These are phyloP conservation scores for Aegilops tauschii DNA, from an alignment of 176 grass and related monocot species.

Conservation along the genomic window DNA sequence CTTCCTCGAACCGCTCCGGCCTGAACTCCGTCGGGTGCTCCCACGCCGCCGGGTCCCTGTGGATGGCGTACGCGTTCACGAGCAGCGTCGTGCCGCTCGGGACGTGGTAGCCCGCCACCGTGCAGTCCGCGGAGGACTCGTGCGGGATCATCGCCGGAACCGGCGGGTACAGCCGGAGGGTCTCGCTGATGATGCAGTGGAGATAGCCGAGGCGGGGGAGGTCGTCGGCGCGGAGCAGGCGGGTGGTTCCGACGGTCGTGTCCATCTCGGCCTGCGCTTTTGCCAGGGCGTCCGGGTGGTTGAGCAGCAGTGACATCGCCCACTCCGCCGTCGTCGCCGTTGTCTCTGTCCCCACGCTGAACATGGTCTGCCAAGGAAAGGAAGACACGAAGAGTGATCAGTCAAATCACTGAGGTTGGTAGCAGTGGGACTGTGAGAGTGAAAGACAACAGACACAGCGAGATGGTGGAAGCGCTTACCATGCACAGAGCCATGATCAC, in stretches of 20 bases:
- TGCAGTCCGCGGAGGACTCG: constrained; percentile 28
- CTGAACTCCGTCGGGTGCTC: neutral
- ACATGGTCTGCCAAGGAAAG: neutral
- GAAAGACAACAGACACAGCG: no score
- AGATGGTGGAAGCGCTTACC: neutral
- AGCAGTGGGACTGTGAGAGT: no score
- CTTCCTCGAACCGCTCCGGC: constrained; percentile 45
- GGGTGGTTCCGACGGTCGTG: neutral
- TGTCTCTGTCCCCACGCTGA: constrained; percentile 38
- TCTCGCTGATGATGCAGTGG: constrained; percentile 47
- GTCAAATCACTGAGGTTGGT: no score
- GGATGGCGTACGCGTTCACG: constrained; percentile 46
- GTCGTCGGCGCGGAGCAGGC: constrained; percentile 24
- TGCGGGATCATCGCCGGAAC: constrained; percentile 29
- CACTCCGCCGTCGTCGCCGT: constrained; percentile 32
- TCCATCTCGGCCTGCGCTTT: constrained; percentile 34
- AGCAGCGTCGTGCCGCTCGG: constrained; percentile 36
- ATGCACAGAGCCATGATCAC: constrained; percentile 30
- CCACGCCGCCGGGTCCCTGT: constrained; percentile 29
- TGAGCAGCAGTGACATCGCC: constrained; percentile 53
- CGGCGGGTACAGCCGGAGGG: constrained; percentile 19
- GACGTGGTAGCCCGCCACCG: neutral
- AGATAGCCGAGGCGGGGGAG: constrained; percentile 28
- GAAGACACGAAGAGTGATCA: neutral
- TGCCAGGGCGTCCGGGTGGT: neutral